Evolutionary conservation across 2,329 filamentous ascomycete species (phyloP).

Genomic region (Monilinia fructicola): DNA sequence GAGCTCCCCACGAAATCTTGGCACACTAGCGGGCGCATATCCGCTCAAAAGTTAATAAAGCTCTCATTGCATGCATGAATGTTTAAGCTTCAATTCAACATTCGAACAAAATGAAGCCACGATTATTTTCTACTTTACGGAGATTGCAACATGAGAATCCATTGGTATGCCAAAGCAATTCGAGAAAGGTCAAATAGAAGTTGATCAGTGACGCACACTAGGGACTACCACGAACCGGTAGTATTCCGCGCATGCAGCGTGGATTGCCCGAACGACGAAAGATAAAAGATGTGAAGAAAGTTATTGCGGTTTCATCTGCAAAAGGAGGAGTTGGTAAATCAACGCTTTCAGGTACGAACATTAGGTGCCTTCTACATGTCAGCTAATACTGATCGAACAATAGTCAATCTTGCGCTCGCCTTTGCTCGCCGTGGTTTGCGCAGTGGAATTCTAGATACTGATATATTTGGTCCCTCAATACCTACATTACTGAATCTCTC

Average conservation of each 20-base stretch:
- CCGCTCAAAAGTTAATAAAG: slow-evolving; percentile 18
- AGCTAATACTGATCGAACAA: slow-evolving; percentile 19
- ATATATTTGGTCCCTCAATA: slow-evolving; percentile 95
- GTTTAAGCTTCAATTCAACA: slow-evolving; percentile 22
- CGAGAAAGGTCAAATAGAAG: background rate
- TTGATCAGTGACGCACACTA: slow-evolving; percentile 42
- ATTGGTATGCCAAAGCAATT: slow-evolving; percentile 54
- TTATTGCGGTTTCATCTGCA: slow-evolving; percentile 95
- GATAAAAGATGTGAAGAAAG: slow-evolving; percentile 81
- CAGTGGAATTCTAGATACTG: slow-evolving; percentile 87
- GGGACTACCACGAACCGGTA: slow-evolving; percentile 81
- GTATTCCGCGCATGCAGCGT: slow-evolving; percentile 72
- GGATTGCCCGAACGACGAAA: slow-evolving; percentile 77
- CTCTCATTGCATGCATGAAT: slow-evolving; percentile 23
- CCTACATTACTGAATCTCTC: slow-evolving; percentile 84
- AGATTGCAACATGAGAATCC: slow-evolving; percentile 79
- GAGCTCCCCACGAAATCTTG: slow-evolving; percentile 35
- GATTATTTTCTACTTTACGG: slow-evolving; percentile 56
- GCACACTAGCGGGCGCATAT: slow-evolving; percentile 33
- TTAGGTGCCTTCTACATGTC: background rate
- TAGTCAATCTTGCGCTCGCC: slow-evolving; percentile 79
- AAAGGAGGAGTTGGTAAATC: slow-evolving; percentile 99
- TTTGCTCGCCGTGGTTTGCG: slow-evolving; percentile 80
- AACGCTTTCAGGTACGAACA: slow-evolving; percentile 71
- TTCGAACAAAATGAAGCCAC: slow-evolving; percentile 39